Evolutionary conservation across 2,329 filamentous ascomycete species (phyloP).

Genomic region (Xylaria sp.): DNA sequence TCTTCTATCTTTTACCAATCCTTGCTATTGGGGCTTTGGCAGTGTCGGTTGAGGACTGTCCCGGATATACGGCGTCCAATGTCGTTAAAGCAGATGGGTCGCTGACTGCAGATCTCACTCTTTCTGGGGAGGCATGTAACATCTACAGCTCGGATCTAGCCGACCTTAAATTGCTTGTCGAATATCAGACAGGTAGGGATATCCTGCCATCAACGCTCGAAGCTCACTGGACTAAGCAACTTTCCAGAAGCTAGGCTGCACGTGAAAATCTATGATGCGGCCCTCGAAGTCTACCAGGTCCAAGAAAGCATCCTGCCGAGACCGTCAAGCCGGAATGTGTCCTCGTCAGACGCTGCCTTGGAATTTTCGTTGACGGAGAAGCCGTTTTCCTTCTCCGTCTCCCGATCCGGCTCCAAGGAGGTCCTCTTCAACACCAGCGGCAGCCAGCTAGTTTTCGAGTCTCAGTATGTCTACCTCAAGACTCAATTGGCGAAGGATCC

Average conservation of each 20-base stretch:
- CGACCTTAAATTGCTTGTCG: conserved; percentile 62
- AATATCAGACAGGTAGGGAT: conserved; percentile 58
- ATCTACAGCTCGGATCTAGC: conserved; percentile 70
- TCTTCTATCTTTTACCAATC: too few species aligned
- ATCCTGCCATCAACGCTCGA: background rate
- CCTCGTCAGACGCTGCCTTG: conserved; percentile 39
- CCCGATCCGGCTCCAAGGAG: conserved; percentile 42
- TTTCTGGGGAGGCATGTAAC: conserved; percentile 68
- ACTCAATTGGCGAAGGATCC: conserved; percentile 60
- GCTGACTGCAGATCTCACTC: conserved; percentile 63
- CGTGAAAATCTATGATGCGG: conserved; percentile 71
- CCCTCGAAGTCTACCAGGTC: conserved; percentile 71
- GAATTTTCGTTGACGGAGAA: conserved; percentile 46
- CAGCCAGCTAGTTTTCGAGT: conserved; percentile 38
- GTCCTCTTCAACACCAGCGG: conserved; percentile 60
- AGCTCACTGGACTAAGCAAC: background rate
- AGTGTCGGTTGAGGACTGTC: conserved; percentile 43
- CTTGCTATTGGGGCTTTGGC: too few species aligned
- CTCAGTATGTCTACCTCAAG: conserved; percentile 57
- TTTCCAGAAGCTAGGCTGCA: conserved; percentile 64
- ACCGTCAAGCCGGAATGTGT: conserved; percentile 41
- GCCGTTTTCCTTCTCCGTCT: conserved; percentile 71
- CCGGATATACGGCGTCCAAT: conserved; percentile 64
- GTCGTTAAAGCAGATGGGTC: conserved; percentile 52
- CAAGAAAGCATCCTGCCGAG: conserved; percentile 70